These are phyloP conservation scores for Termitomyces sp. DNA, from an alignment of 768 basidiomycete genomes.

Conservation along the genomic window DNA sequence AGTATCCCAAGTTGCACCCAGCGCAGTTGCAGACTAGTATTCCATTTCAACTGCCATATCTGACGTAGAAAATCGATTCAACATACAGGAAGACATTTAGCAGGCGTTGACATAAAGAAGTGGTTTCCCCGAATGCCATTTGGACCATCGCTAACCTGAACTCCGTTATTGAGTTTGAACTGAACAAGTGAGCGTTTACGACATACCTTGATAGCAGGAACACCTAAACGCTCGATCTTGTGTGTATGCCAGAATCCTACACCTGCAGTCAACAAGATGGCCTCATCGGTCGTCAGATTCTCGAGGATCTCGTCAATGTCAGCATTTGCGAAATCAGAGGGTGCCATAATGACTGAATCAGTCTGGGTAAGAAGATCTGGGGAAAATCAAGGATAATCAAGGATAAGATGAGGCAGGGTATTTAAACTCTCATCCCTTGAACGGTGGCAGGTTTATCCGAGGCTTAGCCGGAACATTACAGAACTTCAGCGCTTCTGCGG, in stretches of 20 bases:
- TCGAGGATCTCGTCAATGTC: slow-evolving; percentile 58
- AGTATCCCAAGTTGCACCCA: slow-evolving; percentile 73
- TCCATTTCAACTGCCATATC: background rate
- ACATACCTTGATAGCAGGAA: slow-evolving; percentile 67
- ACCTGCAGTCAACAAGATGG: slow-evolving; percentile 67
- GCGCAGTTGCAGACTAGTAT: slow-evolving; percentile 58
- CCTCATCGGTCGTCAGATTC: slow-evolving; percentile 70
- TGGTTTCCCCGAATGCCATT: slow-evolving; percentile 73
- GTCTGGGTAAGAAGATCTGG: background rate
- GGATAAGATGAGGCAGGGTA: background rate
- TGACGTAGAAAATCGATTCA: background rate
- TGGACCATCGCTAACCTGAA: slow-evolving; percentile 73
- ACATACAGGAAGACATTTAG: slow-evolving; percentile 69
- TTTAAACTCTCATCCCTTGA: background rate
- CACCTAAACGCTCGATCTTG: slow-evolving; percentile 56
- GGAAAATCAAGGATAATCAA: background rate
- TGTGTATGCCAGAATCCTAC: slow-evolving; percentile 80
- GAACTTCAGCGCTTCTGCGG: no score
- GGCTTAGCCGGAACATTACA: background rate
- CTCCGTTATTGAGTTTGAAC: background rate
- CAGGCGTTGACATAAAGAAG: slow-evolving; percentile 80
- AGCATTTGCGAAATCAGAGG: slow-evolving; percentile 67
- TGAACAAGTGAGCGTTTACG: background rate
- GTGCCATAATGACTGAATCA: slow-evolving; percentile 41
- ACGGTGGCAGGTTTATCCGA: slow-evolving; percentile 4